Base-by-base conservation (phyloP, 2,329 filamentous ascomycete genomes). In the Trichoderma endophyticum region DNA sequence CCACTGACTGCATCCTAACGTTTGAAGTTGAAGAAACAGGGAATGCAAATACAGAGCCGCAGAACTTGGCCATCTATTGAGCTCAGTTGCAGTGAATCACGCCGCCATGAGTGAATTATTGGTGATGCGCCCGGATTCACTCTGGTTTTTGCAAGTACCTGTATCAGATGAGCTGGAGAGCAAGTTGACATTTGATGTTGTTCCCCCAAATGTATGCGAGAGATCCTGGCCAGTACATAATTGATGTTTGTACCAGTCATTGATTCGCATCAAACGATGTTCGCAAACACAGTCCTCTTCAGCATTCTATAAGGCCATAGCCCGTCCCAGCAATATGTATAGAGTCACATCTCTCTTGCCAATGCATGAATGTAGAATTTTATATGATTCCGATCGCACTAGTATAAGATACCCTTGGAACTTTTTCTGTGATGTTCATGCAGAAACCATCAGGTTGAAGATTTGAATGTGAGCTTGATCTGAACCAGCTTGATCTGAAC, bases 1-100 rank as follows among this genome's bases (percentile, higher is more conserved):
- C 3, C 3, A 11, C 4, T 4, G 4, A 3, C 43, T 0, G 9
- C n/a, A 51, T 4, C 39, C 7, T 4, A 9, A n/a, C 0, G 1
- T n/a, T 9, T n/a, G 15, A 9, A 51, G 43, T 6, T 12, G 43
- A 21, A 51, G 43, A 51, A 12, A 1, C 11, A 51, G n/a, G 11
- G 4, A 51, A 21, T 51, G 4, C n/a, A 48, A n/a, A 48, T 4
- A 21, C 6, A 2, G 43, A 48, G 18, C 1, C 43, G 4, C 43
- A 18, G 4, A 21, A 1, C 9, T 51, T 51, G 9, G 43, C 43
- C 43, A 12, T 12, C 43, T 48, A 5, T n/a, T 12, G 9, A 51
- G 43, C 3, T 21, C n/a, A 43, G 7, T 43, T n/a, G 15, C 3
- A 39, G 39, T 43, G 18, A 43, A 43, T 51, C n/a, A 6, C n/a